Evolutionary conservation across 805 yeast genomes (phyloP), one percentile per base, ranked within the genome.

Genomic region (Yarrowia sp.): DNA sequence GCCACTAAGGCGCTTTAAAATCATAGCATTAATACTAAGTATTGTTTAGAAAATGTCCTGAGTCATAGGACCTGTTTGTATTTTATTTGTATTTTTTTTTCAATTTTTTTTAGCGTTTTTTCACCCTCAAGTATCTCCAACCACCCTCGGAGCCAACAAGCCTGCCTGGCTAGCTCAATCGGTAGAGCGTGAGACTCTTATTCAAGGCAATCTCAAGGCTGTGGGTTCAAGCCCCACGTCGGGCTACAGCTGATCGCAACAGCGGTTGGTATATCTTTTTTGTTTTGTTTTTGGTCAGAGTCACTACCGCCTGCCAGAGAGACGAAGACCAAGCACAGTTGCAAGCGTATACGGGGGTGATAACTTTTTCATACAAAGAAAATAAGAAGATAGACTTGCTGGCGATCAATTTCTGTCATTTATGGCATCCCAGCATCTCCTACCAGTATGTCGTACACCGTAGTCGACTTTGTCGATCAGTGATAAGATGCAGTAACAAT

Each of bases 81-180:
- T n/a, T n/a, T 35, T 18, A 35, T 35, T 35, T 7, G 6, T 5
- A 16, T 8, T 7, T 7, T 5, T 33, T 7, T 8, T 6, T 6
- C 16, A 18, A 35, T 2, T 6, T 7, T 5, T 16, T 16, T 16
- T 35, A 6, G 7, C 4, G 8, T 16, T 13, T 38, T 38, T 22
- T 13, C 16, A 6, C 44, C 25, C 18, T 21, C 6, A 6, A 13
- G 13, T 22, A 38, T 5, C 14, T 10, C 27, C 29, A 25, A 41
- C 21, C 21, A 8, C 12, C 14, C 21, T 21, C 47, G 14, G 47
- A 25, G 14, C 21, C 32, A 25, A 41, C 47, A 41, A 41, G 47
- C 47, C 47, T 41, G 47, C 47, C 47, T 41, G 47, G 47, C 47
- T 41, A 41, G 47, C 47, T 41, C 32, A 41, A 41, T 41, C 47